phyloP scores from a whole-genome alignment of 2,329 filamentous ascomycete species.

The Diplocarpon mali region DNA sequence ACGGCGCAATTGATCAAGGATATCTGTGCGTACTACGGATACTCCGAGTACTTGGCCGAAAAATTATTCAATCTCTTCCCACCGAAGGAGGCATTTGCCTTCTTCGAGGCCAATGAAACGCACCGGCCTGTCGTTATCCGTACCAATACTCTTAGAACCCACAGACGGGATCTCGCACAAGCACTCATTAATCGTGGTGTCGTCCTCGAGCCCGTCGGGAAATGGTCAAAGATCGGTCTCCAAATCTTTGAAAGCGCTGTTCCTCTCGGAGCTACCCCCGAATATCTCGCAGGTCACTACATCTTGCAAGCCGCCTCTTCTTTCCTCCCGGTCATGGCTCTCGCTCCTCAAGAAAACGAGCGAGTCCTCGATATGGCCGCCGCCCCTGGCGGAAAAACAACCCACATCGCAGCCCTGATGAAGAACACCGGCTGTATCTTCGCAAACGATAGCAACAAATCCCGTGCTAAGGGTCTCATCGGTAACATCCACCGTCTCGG shows the following conservation, averaged over 20 bases:
- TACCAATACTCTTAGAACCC: conserved; percentile 82
- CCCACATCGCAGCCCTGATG: conserved; percentile 93
- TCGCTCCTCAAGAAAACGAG: conserved; percentile 88
- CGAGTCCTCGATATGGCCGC: conserved; percentile 87
- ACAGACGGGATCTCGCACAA: conserved; percentile 73
- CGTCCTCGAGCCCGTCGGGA: conserved; percentile 89
- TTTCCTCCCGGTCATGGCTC: conserved; percentile 94
- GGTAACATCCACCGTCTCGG: conserved; percentile 95
- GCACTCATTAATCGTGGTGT: conserved; percentile 93
- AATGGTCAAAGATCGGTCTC: conserved; percentile 96
- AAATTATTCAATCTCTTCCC: conserved; percentile 92
- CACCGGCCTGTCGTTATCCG: conserved; percentile 88
- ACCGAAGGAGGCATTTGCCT: conserved; percentile 87
- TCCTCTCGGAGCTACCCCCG: conserved; percentile 77
- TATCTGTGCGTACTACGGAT: conserved; percentile 93
- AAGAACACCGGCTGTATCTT: conserved; percentile 94
- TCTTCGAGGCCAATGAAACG: conserved; percentile 98
- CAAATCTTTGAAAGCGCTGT: conserved; percentile 89
- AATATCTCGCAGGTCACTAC: conserved; percentile 95
- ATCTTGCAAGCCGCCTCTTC: conserved; percentile 95
- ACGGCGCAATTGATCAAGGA: conserved; percentile 78
- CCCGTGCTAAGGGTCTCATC: conserved; percentile 90
- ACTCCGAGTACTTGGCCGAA: conserved; percentile 87
- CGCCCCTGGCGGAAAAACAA: conserved; percentile 92
- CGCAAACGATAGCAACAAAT: conserved; percentile 92